Conservation (phyloP, 352 stramenopile genomes). For the Thalassiosira sp. region DNA sequence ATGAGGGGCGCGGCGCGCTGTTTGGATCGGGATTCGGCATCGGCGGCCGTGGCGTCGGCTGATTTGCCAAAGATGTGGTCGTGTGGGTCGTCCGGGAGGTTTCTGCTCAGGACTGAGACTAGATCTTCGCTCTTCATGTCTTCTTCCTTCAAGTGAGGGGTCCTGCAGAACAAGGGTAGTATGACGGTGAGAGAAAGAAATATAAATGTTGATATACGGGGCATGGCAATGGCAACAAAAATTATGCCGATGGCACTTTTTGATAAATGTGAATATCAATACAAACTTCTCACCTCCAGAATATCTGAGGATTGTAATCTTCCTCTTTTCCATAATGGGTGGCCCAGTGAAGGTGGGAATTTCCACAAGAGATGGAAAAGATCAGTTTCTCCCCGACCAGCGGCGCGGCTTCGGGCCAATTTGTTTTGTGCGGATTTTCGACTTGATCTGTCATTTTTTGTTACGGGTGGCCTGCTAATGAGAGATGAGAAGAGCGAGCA, state of each 20-base stretch:
- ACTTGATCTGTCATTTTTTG: too few species aligned
- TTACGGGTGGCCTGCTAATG: too few species aligned
- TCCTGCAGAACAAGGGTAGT: conserved; percentile 33
- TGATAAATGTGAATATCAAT: conserved; percentile 1
- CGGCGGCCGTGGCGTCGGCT: conserved; percentile 10
- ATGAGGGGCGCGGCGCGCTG: conserved; percentile 24
- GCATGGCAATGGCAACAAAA: conserved; percentile 4
- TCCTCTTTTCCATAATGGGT: conserved; percentile 32
- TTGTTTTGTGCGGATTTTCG: conserved; percentile 9
- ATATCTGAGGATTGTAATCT: conserved; percentile 36
- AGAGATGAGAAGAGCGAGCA: too few species aligned
- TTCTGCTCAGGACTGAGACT: conserved; percentile 26
- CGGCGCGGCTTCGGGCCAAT: conserved; percentile 38
- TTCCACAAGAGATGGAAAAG: conserved; percentile 51
- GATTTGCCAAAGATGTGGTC: conserved; percentile 53
- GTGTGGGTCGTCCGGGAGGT: conserved; percentile 41
- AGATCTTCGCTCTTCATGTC: conserved; percentile 25
- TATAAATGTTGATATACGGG: too few species aligned
- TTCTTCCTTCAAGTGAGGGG: conserved; percentile 40
- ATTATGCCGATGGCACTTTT: background rate
- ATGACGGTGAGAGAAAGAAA: too few species aligned
- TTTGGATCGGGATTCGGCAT: conserved; percentile 21
- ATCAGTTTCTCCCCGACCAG: conserved; percentile 35
- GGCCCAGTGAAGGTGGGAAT: conserved; percentile 57
- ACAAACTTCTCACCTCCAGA: conserved; percentile 23